phyloP scores from a whole-genome alignment of 2,329 filamentous ascomycete genomes.

The Capronia americana region DNA sequence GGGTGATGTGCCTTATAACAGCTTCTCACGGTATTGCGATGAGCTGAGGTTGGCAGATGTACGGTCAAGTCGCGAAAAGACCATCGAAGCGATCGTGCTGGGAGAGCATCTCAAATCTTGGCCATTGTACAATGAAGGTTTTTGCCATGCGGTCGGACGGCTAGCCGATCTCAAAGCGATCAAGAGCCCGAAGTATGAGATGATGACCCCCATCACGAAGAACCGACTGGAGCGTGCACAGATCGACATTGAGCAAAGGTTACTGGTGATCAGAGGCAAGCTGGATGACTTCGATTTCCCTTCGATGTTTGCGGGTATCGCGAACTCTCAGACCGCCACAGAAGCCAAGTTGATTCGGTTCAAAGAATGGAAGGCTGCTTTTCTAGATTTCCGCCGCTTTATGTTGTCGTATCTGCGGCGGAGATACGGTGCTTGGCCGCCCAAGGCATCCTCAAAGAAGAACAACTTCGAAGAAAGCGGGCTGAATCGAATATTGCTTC shows the following conservation, averaged over 20 bases:
- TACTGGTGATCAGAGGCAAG: slow-evolving; percentile 72
- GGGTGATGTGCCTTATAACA: slow-evolving; percentile 63
- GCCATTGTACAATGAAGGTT: slow-evolving; percentile 86
- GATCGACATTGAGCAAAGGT: slow-evolving; percentile 76
- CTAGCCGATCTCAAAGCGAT: slow-evolving; percentile 74
- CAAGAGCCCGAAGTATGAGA: slow-evolving; percentile 70
- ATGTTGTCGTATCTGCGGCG: slow-evolving; percentile 72
- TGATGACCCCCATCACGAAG: slow-evolving; percentile 73
- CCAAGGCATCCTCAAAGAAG: slow-evolving; percentile 89
- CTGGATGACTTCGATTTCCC: slow-evolving; percentile 92
- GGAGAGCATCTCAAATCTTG: slow-evolving; percentile 85
- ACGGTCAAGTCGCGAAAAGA: slow-evolving; percentile 82
- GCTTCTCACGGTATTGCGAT: slow-evolving; percentile 69
- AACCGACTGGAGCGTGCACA: slow-evolving; percentile 82
- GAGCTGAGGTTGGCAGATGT: slow-evolving; percentile 80
- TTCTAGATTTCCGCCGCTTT: slow-evolving; percentile 75
- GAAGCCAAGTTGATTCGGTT: slow-evolving; percentile 82
- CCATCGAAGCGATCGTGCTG: slow-evolving; percentile 84
- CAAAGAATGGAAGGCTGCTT: slow-evolving; percentile 80
- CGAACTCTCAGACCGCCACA: slow-evolving; percentile 77
- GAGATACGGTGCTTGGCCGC: slow-evolving; percentile 80
- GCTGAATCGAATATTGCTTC: slow-evolving; percentile 81
- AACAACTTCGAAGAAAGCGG: slow-evolving; percentile 86
- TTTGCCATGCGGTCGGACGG: slow-evolving; percentile 88
- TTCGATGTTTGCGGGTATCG: slow-evolving; percentile 84